A percentile compares a stretch with the other conserved stretches of the same genome.
These are phyloP conservation scores for Amyloporia xantha DNA, from an alignment of 768 basidiomycete genomes.

Conservation along the genomic window DNA sequence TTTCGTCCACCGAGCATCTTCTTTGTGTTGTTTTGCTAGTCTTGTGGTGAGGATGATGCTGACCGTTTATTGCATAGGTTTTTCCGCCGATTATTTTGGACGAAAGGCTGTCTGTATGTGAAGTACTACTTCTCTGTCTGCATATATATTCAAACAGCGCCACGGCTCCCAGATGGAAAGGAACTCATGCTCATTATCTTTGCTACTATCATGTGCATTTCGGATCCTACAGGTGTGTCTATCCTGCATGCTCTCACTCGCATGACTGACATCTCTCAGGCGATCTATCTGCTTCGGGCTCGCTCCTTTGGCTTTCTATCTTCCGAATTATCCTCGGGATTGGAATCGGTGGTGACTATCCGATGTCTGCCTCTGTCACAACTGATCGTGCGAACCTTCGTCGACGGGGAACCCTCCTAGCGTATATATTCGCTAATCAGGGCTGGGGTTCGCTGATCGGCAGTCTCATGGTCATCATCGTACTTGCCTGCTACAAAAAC, in stretches of 20 bases:
- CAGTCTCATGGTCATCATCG: slow-evolving; percentile 53
- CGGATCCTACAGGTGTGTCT: slow-evolving; percentile 49
- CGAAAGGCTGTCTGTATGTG: slow-evolving; percentile 58
- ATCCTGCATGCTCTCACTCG: background rate
- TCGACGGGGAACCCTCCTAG: slow-evolving; percentile 67
- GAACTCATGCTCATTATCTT: slow-evolving; percentile 78
- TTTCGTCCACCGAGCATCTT: background rate
- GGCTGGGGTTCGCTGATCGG: slow-evolving; percentile 73
- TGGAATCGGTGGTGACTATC: slow-evolving; percentile 77
- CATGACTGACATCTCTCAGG: no score
- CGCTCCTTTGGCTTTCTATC: slow-evolving; percentile 55
- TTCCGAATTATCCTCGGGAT: slow-evolving; percentile 72
- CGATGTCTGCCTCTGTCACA: slow-evolving; percentile 66
- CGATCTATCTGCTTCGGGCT: slow-evolving; percentile 40
- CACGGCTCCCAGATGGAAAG: slow-evolving; percentile 49
- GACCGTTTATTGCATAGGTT: slow-evolving; percentile 33
- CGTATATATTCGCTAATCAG: slow-evolving; percentile 72
- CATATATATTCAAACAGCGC: slow-evolving; percentile 10
- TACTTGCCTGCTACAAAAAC: slow-evolving; percentile 55
- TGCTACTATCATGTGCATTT: slow-evolving; percentile 64
- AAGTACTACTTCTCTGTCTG: background rate
- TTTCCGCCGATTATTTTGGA: slow-evolving; percentile 59
- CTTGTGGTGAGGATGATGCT: background rate
- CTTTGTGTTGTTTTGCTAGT: no score
- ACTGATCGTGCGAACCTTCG: slow-evolving; percentile 59